These are phyloP conservation scores for Epichloe sibirici DNA, from an alignment of 2,329 filamentous ascomycete species.

Conservation along the genomic window DNA sequence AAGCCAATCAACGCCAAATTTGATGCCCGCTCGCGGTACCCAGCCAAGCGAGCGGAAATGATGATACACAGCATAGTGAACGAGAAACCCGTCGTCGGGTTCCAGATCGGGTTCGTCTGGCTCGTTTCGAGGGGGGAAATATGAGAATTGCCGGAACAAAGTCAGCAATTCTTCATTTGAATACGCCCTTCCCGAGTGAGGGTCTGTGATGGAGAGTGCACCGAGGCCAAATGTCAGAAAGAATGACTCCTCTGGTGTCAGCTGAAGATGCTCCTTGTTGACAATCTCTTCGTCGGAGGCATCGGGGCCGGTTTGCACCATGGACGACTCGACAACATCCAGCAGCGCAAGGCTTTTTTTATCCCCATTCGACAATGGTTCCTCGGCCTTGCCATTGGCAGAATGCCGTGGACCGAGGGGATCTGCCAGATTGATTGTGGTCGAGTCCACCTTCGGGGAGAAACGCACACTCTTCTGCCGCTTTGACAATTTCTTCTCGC, in stretches of 20 bases:
- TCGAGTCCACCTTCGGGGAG: slow-evolving; percentile 53
- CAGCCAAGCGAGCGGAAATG: slow-evolving; percentile 93
- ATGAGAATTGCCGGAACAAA: slow-evolving; percentile 57
- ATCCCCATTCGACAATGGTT: not conserved
- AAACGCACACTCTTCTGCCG: slow-evolving; percentile 57
- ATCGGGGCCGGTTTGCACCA: not conserved
- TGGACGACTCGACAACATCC: not conserved
- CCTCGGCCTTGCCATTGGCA: slow-evolving; percentile 10
- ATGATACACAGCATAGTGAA: slow-evolving; percentile 85
- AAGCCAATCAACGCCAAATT: slow-evolving; percentile 92
- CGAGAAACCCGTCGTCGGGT: slow-evolving; percentile 72
- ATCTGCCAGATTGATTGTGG: slow-evolving; percentile 42
- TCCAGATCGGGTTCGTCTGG: slow-evolving; percentile 32
- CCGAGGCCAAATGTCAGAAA: slow-evolving; percentile 78
- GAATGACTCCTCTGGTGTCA: slow-evolving; percentile 83
- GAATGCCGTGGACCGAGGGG: slow-evolving; percentile 35
- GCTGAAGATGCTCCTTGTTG: slow-evolving; percentile 74
- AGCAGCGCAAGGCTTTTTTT: not conserved
- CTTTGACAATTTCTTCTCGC: slow-evolving; percentile 19
- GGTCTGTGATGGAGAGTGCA: slow-evolving; percentile 50
- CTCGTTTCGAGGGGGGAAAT: slow-evolving; percentile 43
- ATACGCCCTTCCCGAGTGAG: slow-evolving; percentile 31
- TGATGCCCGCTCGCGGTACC: slow-evolving; percentile 85
- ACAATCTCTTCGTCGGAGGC: slow-evolving; percentile 15
- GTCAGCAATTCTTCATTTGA: slow-evolving; percentile 46